Percentiles rank a stretch among this genome's conserved stretches.
phyloP scores from a whole-genome alignment of 2,329 filamentous ascomycete genomes.

The Aspergillus arachidicola region DNA sequence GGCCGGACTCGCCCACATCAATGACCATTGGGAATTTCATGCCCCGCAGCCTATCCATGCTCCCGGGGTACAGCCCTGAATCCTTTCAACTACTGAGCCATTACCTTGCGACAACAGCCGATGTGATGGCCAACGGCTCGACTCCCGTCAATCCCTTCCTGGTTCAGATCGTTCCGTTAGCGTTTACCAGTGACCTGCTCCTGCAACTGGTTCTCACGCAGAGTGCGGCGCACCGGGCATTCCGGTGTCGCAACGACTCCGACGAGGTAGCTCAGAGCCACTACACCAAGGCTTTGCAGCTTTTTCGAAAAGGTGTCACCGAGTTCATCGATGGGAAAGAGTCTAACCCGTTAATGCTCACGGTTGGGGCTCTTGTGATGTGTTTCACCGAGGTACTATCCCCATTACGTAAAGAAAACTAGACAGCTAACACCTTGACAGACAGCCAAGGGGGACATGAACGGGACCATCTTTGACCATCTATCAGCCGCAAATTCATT shows the following conservation, averaged over 20 bases:
- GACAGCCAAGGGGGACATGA: slow-evolving; percentile 49
- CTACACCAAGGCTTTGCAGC: slow-evolving; percentile 32
- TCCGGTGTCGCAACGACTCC: slow-evolving; percentile 31
- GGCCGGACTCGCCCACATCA: slow-evolving; percentile 3
- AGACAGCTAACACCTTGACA: slow-evolving; percentile 21
- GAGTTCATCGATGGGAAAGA: slow-evolving; percentile 36
- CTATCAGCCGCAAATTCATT: slow-evolving; percentile 49
- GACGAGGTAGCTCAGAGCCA: slow-evolving; percentile 33
- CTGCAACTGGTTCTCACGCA: slow-evolving; percentile 53
- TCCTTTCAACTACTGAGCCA: slow-evolving; percentile 47
- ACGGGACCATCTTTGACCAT: slow-evolving; percentile 52
- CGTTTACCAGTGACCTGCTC: slow-evolving; percentile 50
- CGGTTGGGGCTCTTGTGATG: slow-evolving; percentile 50
- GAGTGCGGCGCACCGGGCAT: slow-evolving; percentile 35
- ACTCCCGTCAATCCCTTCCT: slow-evolving; percentile 52
- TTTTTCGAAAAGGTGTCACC: slow-evolving; percentile 32
- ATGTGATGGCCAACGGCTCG: slow-evolving; percentile 53
- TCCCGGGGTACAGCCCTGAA: slow-evolving; percentile 32
- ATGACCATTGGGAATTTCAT: slow-evolving; percentile 23
- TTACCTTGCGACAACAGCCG: slow-evolving; percentile 49
- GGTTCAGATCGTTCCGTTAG: slow-evolving; percentile 49
- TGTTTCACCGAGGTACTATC: slow-evolving; percentile 50
- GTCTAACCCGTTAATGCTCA: slow-evolving; percentile 41
- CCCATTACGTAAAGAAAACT: not conserved
- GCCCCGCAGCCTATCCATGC: slow-evolving; percentile 30